A percentile compares a stretch with the other conserved stretches of the same genome.
Conservation (phyloP, 495 filamentous ascomycete species). For the Elasticomyces elasticus region DNA sequence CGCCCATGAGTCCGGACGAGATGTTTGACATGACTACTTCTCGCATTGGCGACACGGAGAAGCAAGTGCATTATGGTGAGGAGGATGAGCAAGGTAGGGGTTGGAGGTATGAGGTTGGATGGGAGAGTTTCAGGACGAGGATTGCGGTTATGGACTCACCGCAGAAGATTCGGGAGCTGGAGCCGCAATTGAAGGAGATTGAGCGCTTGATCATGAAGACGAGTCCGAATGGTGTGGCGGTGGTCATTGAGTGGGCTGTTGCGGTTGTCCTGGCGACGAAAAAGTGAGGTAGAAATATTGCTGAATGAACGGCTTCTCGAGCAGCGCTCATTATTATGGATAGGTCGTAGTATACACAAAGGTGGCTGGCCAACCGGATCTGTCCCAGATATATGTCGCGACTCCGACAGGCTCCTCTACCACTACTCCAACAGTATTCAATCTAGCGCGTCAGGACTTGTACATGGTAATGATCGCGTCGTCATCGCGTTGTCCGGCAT, state of each 20-base stretch:
- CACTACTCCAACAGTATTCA: no score
- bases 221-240: slow-evolving; percentile 9
- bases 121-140: slow-evolving; percentile 17
- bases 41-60: slow-evolving; percentile 5
- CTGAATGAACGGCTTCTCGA: no score
- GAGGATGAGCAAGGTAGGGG: slow-evolving; percentile 12
- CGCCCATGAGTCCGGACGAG: not conserved
- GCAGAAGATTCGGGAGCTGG: not conserved
- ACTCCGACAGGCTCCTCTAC: no score
- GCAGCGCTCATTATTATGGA: no score
- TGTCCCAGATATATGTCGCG: no score
- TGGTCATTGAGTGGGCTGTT: slow-evolving; percentile 17
- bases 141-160: slow-evolving; percentile 4
- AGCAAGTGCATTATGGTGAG: not conserved
- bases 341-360: no score
- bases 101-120: slow-evolving; percentile 18
- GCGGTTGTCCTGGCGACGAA: slow-evolving; percentile 16
- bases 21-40: slow-evolving; percentile 1
- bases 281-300: no score
- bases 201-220: slow-evolving; percentile 13
- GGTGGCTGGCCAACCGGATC: no score
- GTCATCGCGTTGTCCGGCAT: no score
- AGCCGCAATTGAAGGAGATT: slow-evolving; percentile 18
- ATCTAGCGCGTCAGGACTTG: no score
- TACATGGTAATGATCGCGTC: no score